These are phyloP conservation scores for Carex parvula DNA, from an alignment of 176 grass and related monocot species.

Conservation along the genomic window DNA sequence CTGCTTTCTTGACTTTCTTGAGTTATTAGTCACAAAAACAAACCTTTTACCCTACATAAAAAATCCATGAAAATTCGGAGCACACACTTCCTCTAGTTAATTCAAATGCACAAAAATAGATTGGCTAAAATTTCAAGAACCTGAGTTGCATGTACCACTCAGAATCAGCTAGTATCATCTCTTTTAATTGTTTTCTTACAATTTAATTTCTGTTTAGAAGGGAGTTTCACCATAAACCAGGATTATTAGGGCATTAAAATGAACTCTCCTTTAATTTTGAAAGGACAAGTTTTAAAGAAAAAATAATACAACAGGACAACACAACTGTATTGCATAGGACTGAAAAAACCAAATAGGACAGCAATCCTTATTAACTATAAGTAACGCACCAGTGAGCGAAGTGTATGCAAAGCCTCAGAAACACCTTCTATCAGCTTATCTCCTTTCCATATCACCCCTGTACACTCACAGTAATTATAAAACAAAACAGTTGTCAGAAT, in stretches of 20 bases:
- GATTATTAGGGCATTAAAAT: not conserved
- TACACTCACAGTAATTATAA: conserved; percentile 8
- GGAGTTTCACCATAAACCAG: not conserved
- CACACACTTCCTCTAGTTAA: not conserved
- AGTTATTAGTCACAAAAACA: conserved; percentile 92
- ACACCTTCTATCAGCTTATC: conserved; percentile 82
- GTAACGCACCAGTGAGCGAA: conserved; percentile 59
- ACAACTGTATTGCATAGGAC: too few relatives aligned
- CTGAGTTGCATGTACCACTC: not conserved
- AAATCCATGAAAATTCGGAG: not conserved
- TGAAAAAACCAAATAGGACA: not conserved
- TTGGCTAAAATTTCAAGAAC: not conserved
- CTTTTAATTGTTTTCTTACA: not conserved
- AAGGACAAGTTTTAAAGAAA: not conserved
- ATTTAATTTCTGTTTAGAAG: not conserved
- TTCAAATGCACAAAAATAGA: conserved; percentile 4
- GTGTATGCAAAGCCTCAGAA: conserved; percentile 45
- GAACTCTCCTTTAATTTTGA: not conserved
- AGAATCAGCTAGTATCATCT: not conserved
- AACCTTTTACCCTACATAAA: conserved; percentile 73
- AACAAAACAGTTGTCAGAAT: conserved; percentile 12
- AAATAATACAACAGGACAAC: not conserved
- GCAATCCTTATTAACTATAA: not conserved
- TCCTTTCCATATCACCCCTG: conserved; percentile 96
- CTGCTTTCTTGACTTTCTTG: conserved; percentile 74